Conservation (phyloP, 805 yeast genomes). For the Candida wancherniae region DNA sequence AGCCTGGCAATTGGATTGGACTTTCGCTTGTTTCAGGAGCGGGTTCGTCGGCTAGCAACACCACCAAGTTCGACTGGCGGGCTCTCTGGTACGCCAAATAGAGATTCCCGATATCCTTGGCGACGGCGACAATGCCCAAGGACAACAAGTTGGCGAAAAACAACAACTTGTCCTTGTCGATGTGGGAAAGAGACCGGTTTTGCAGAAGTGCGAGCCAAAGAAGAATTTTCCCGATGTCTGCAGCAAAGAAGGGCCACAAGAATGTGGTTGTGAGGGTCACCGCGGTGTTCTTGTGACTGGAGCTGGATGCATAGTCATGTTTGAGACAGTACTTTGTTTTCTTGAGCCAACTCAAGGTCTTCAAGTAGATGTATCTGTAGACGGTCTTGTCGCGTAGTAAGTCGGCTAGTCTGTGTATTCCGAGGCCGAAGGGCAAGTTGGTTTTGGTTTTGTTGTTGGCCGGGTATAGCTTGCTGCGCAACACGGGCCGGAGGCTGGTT, state of each 20-base stretch:
- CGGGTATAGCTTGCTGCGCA: constrained; percentile 5
- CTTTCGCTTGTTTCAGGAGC: no score
- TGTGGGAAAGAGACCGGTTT: constrained; percentile 7
- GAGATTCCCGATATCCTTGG: constrained; percentile 30
- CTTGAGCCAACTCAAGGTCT: constrained; percentile 15
- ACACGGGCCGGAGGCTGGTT: constrained; percentile 7
- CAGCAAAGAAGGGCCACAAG: constrained; percentile 37
- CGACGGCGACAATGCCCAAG: constrained; percentile 28
- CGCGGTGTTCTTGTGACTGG: constrained; percentile 21
- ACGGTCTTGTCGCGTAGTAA: constrained; percentile 6
- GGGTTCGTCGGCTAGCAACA: no score
- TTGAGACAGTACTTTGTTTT: constrained; percentile 30
- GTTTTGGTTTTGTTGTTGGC: neutral
- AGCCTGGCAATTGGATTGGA: no score
- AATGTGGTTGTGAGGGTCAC: constrained; percentile 29
- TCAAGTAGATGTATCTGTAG: constrained; percentile 5
- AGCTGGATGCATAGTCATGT: constrained; percentile 30
- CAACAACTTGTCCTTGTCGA: constrained; percentile 16
- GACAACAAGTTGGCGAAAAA: constrained; percentile 31
- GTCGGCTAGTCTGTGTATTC: neutral
- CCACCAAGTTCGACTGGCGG: no score
- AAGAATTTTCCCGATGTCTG: constrained; percentile 28
- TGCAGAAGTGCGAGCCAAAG: constrained; percentile 11
- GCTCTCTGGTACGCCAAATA: constrained; percentile 27
- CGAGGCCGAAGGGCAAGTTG: no score